A percentile compares a stretch with the other conserved stretches of the same genome.
These are phyloP conservation scores for Euclidium syriacum DNA, from an alignment of 345 rosid species.

Conservation along the genomic window DNA sequence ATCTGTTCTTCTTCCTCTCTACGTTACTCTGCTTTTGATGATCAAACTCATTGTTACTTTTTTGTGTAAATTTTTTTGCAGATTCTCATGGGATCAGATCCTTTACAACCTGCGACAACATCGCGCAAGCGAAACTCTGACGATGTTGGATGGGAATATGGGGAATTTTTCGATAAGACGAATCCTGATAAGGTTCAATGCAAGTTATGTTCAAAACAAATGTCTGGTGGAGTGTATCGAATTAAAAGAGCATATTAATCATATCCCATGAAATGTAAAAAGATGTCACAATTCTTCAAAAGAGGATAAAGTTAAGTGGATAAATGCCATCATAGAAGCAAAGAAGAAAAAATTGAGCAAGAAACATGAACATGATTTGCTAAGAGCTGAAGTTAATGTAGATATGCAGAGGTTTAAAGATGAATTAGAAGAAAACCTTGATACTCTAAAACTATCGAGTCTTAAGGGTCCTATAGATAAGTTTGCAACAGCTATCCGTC, in stretches of 20 bases:
- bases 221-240: neutral
- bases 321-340: neutral
- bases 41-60: too few species aligned
- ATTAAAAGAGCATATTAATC: neutral
- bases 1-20: too few species aligned
- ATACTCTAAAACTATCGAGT: neutral
- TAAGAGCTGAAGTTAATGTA: neutral
- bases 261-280: neutral
- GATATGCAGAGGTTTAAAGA: neutral
- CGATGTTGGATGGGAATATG: neutral
- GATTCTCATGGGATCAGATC: too few species aligned
- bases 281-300: neutral
- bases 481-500: neutral
- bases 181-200: neutral
- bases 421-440: neutral
- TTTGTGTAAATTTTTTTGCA: too few species aligned
- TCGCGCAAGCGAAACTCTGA: neutral
- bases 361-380: neutral
- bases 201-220: neutral
- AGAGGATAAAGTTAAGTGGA: neutral
- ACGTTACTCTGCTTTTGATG: too few species aligned
- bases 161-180: neutral
- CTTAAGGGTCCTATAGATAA: neutral
- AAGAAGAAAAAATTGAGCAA: neutral
- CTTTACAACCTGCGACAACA: too few species aligned